Evolutionary conservation across 2,329 filamentous ascomycete genomes (phyloP), one percentile per base, ranked within the genome.

Genomic region (Fonsecaea erecta): DNA sequence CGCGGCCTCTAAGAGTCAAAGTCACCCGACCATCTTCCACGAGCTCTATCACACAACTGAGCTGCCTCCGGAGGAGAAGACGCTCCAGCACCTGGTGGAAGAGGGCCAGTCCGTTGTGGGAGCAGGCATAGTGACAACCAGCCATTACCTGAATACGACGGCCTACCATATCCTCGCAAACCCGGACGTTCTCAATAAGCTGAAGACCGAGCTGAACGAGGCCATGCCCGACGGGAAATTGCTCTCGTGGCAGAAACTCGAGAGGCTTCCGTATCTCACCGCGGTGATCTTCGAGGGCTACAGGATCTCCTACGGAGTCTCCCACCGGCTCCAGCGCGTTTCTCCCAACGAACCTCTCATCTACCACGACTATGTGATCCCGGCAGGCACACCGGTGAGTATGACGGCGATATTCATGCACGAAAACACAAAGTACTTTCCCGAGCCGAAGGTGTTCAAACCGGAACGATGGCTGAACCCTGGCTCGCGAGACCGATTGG

Each of bases 341-440:
- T 67, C 70, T 16, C 65, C 64, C 12, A 59, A 58, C 30, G 63
- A 76, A 32, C 56, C 72, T 0, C 51, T 78, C 18, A 60, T 65
- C 1, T 78, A 75, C 57, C 72, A 75, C 21, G 64, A 71, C 9
- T 72, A 72, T 55, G 61, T 66, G 1, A 78, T 78, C 51, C 75
- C 76, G 2, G 69, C 75, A 0, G 68, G 70, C 7, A 70, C 68
- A n/a, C 68, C 68, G 1, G 71, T 75, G 9, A 63, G 68, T 43
- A 71, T 73, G 70, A 71, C 70, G 1, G 65, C 60, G 34, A 57
- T 69, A 5, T 67, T 73, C 53, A 57, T 71, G 26, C 71, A 74
- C 56, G 63, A 66, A 37, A 67, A 78, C 43, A 54, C 71, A 2
- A 51, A 60, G 3, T 74, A 79, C 30, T 81, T 80, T 70, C 77